Base-by-base conservation (phyloP, 306 rosid genomes). In the Citrullus mucosospermus region DNA sequence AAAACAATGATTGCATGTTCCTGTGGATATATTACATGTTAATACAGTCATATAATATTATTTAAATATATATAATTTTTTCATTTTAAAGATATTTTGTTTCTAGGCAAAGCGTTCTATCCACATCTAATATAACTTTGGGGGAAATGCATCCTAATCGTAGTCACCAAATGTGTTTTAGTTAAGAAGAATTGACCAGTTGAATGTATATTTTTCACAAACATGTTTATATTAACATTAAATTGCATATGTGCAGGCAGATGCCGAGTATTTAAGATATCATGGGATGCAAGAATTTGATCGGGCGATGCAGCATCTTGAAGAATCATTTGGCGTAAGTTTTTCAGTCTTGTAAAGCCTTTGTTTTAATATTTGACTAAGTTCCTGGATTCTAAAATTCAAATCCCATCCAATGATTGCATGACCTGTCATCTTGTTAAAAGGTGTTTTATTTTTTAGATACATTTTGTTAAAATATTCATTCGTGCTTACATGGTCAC, bases 301-400 rank as follows among this genome's bases (percentile, higher is more conserved):
- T 88, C 96, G 18, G 82, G 97, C 97, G 51, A 96, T 96, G 98
- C 99, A 96, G 84, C 96, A 90, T 81, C 85, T 96, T 76, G 99
- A 96, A 92, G 96, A 91, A 84, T 83, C 80, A 55, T 92, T 84
- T 85, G 85, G 89, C 77, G 99, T 95, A 91, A 96, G 99, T 69
- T 18, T 60, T 17, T 78, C 41, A 51, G 60, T 78, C 78, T 16
- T 48, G 18, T 66, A 59, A 43, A 18, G 43, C 32, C 66, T 54
- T 39, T 68, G 36, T 53, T 65, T 30, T 60, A 46, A 53, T 25
- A 50, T 74, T 53, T 71, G 25, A 7, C 22, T 0, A 51, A 32
- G 50, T 74, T 30, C 50, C 43, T 74, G 48, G 78, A 34, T 74
- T 74, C 6, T 74, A 74, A 74, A 74, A 32, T 54, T 73, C 17